Conservation (phyloP, 345 rosid species). For the Ailanthus altissimus region DNA sequence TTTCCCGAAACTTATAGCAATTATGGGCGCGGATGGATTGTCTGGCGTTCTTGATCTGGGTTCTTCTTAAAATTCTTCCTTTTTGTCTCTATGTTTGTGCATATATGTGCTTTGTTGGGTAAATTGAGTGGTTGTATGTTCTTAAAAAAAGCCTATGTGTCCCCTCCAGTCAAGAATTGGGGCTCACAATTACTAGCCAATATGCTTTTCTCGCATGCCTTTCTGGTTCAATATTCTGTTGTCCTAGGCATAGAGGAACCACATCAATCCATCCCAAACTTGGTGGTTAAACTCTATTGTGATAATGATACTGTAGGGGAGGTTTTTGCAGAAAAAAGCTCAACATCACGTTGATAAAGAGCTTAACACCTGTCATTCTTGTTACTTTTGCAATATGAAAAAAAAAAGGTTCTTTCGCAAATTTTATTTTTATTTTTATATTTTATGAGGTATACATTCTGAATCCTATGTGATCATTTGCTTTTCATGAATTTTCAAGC, state of each 20-base stretch:
- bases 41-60: constrained; percentile 20
- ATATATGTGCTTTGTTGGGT: background rate
- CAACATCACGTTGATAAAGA: no score
- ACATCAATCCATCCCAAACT: no score
- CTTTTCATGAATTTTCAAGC: background rate
- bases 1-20: background rate
- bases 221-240: no score
- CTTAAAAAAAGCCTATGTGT: background rate
- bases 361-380: no score
- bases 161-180: no score
- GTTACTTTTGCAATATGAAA: no score
- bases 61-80: background rate
- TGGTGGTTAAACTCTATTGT: no score
- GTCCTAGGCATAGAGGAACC: no score
- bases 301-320: no score
- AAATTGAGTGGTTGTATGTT: background rate
- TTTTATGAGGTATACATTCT: background rate
- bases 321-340: no score
- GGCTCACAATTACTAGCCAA: no score
- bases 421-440: background rate
- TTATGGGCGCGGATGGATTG: background rate
- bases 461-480: background rate
- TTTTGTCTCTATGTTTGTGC: background rate
- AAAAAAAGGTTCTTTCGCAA: background rate
- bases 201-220: no score